Evolutionary conservation across 2,329 filamentous ascomycete genomes (phyloP).

Genomic region (Fusarium lyarnte): DNA sequence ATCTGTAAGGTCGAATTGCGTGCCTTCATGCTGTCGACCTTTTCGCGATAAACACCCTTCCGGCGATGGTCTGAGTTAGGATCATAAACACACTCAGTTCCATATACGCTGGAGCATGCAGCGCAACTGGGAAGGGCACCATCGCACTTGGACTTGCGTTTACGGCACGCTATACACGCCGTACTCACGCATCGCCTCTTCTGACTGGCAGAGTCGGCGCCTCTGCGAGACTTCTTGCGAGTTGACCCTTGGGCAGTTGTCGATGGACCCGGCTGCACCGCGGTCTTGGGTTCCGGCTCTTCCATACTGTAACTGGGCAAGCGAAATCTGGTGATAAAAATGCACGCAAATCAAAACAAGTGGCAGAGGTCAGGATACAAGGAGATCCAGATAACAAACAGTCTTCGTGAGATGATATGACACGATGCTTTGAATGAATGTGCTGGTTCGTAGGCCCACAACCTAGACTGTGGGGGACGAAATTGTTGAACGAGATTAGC

Average conservation of each 20-base stretch:
- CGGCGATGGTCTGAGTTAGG: conserved; percentile 95
- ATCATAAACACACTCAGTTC: conserved; percentile 91
- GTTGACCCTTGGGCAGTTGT: conserved; percentile 16
- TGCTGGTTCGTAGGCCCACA: conserved; percentile 21
- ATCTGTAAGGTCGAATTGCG: conserved; percentile 88
- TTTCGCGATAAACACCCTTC: conserved; percentile 96
- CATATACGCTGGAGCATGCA: conserved; percentile 94
- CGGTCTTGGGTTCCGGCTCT: conserved; percentile 19
- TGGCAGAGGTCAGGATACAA: background rate
- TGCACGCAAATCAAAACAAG: background rate
- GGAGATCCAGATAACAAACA: background rate
- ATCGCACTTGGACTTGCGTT: conserved; percentile 89
- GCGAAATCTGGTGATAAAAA: background rate
- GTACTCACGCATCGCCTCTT: conserved; percentile 85
- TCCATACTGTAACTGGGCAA: conserved; percentile 30
- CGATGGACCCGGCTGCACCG: conserved; percentile 22
- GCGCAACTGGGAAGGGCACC: conserved; percentile 91
- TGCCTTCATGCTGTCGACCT: conserved; percentile 87
- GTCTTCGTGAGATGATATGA: conserved; percentile 15
- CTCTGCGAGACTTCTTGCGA: conserved; percentile 61
- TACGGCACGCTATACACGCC: conserved; percentile 83
- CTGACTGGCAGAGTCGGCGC: conserved; percentile 58
- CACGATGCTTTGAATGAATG: conserved; percentile 9
- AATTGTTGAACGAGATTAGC: conserved; percentile 18
- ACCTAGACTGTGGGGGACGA: conserved; percentile 17